Evolutionary conservation across 495 filamentous ascomycete species (phyloP).

Genomic region (Penicillium bialowiezense): DNA sequence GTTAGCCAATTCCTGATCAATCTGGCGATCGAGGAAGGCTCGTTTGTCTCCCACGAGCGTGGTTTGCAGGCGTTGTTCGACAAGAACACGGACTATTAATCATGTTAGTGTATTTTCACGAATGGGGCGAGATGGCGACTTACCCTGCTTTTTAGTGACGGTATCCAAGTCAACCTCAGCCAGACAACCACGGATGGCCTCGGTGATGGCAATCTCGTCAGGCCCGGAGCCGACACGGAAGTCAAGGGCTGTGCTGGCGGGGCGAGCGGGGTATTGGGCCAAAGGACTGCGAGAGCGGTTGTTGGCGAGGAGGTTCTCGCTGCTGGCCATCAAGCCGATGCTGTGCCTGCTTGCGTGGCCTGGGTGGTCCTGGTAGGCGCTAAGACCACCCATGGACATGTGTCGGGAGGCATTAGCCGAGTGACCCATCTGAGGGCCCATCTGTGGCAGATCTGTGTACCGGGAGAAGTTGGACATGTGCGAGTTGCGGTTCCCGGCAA

Average conservation of each 20-base stretch:
- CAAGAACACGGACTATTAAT: slow-evolving; percentile 67
- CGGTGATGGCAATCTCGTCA: slow-evolving; percentile 69
- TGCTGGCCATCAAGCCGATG: slow-evolving; percentile 51
- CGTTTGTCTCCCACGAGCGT: slow-evolving; percentile 78
- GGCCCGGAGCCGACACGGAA: slow-evolving; percentile 69
- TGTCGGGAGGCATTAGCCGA: slow-evolving; percentile 44
- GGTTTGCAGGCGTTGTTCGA: slow-evolving; percentile 88
- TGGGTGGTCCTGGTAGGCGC: slow-evolving; percentile 52
- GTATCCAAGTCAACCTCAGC: slow-evolving; percentile 91
- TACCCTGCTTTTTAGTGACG: slow-evolving; percentile 95
- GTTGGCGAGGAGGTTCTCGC: slow-evolving; percentile 57
- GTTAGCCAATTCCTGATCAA: slow-evolving; percentile 89
- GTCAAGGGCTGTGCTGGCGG: slow-evolving; percentile 63
- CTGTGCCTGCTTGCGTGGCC: slow-evolving; percentile 46
- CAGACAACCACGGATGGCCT: slow-evolving; percentile 77
- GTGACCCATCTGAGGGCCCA: slow-evolving; percentile 25
- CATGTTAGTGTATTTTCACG: slow-evolving; percentile 11
- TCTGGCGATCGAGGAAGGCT: slow-evolving; percentile 82
- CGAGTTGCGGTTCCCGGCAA: slow-evolving; percentile 53
- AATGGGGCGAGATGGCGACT: slow-evolving; percentile 14
- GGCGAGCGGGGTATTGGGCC: slow-evolving; percentile 49
- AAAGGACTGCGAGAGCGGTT: slow-evolving; percentile 55
- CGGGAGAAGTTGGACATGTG: slow-evolving; percentile 53
- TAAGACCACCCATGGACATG: slow-evolving; percentile 62
- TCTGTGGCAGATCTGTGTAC: slow-evolving; percentile 49